Percentiles rank a stretch among this genome's conserved stretches.
These are phyloP conservation scores for Capsicum chinense DNA, from an alignment of 257 asterid species.

Conservation along the genomic window DNA sequence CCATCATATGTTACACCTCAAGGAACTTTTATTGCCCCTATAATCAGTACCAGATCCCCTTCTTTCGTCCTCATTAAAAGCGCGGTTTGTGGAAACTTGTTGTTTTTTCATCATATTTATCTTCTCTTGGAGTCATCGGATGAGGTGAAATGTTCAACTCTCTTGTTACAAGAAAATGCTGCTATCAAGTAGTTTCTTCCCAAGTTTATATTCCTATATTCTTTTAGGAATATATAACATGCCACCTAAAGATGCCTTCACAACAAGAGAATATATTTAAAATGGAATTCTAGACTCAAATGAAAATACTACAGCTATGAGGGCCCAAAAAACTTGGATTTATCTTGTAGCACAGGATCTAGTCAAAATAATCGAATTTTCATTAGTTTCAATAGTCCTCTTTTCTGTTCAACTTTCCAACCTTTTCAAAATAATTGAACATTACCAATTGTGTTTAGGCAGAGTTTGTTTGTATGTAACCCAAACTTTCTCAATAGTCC, in stretches of 20 bases:
- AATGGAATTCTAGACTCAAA: not conserved
- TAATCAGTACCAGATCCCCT: not conserved
- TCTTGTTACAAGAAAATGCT: slow-evolving; percentile 26
- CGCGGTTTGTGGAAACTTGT: not conserved
- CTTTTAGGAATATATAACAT: not conserved
- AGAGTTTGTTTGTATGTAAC: too few species aligned
- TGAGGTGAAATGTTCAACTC: not conserved
- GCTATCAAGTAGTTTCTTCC: slow-evolving; percentile 9
- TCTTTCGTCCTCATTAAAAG: not conserved
- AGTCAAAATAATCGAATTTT: not conserved
- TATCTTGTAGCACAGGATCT: not conserved
- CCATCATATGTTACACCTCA: slow-evolving; percentile 33
- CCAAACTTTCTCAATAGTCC: too few species aligned
- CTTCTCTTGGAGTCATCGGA: slow-evolving; percentile 9
- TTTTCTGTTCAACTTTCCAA: too few species aligned
- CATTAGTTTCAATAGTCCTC: too few species aligned
- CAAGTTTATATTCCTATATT: not conserved
- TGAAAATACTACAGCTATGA: not conserved
- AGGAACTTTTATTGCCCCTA: not conserved
- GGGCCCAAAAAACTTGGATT: not conserved
- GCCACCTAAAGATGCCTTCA: not conserved
- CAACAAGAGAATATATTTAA: not conserved
- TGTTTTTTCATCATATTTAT: not conserved
- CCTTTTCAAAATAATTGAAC: too few species aligned
- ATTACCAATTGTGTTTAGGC: too few species aligned